A percentile compares a stretch with the other conserved stretches of the same genome.
Conservation (phyloP, 305 asterid species). For the Andrographis paniculata region DNA sequence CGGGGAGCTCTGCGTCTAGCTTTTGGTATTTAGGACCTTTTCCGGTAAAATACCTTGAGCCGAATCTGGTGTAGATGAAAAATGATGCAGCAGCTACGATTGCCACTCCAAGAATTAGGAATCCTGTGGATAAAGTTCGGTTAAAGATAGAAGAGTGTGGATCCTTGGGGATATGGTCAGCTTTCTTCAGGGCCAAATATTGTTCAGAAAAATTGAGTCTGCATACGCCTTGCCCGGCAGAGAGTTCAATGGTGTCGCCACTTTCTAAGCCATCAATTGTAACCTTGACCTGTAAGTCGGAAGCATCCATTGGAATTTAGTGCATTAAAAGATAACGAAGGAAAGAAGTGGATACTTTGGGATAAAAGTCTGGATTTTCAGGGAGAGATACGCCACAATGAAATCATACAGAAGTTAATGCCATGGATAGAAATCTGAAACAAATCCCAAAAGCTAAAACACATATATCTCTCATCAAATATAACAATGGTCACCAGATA, state of each 20-base stretch:
- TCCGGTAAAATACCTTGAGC: conserved; percentile 30
- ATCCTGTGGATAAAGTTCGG: conserved; percentile 23
- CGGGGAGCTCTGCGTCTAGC: conserved; percentile 68
- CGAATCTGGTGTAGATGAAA: conserved; percentile 29
- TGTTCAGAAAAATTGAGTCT: conserved; percentile 48
- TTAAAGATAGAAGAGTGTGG: conserved; percentile 21
- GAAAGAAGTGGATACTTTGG: neutral
- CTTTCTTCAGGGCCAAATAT: conserved; percentile 25
- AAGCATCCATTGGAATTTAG: conserved; percentile 1
- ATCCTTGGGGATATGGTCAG: conserved; percentile 23
- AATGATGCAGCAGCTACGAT: conserved; percentile 27
- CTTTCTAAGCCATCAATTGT: conserved; percentile 33
- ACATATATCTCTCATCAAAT: no score
- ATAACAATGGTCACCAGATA: no score
- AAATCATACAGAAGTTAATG: no score
- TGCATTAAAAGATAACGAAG: neutral
- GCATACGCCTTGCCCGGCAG: conserved; percentile 53
- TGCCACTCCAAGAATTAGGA: conserved; percentile 35
- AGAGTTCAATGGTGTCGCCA: conserved; percentile 36
- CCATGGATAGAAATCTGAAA: no score
- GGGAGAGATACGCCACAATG: no score
- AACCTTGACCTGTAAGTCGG: conserved; percentile 53
- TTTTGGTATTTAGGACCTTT: conserved; percentile 41
- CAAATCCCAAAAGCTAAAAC: no score
- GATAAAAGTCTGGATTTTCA: no score